Base-by-base conservation (phyloP, 345 rosid genomes). In the Streptanthus diversifolius region DNA sequence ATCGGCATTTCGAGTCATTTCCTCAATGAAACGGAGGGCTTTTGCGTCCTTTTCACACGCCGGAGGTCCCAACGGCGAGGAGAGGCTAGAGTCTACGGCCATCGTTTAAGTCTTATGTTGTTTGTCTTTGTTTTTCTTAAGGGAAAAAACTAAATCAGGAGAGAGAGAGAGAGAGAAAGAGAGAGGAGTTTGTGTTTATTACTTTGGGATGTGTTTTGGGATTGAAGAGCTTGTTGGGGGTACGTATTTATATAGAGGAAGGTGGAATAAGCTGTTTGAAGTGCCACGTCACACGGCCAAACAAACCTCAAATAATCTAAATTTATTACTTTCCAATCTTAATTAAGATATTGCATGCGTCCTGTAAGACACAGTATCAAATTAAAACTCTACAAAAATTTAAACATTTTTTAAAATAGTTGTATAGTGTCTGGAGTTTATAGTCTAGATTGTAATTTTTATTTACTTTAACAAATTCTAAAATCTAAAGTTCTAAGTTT, bases 11-110 rank as follows among this genome's bases (percentile, higher is more conserved):
- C 81, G 61, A 7, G 97, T 90, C 83, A 82, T 84, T 51, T 95
- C 90, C 48, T 95, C 97, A 3, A 95, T 87, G 82, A 91, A 83
- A 11, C 71, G 81, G 57, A 95, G 83, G 14, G 91, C 88, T 63
- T 91, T 91, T 7, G 89, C 89, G 52, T 90, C 95, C 12, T 86
- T 91, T 45, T 90, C 91, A 69, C 86, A 80, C 0, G 87, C 88
- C 30, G 99, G 91, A 11, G 91, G 97, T 63, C 95, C 90, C 1
- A 85, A 77, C 0, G 89, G 84, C 3, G 95, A 85, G 2, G 93
- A 81, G 9, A 87, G 79, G 21, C 52, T 62, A 1, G 92, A 82
- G 47, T 91, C 96, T 17, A 86, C 85, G 1, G 90, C 96, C 99
- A 89, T 93, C 49, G 47, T 41, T 36, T 22, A 1, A 36, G 40